Evolutionary conservation across 345 rosid species (phyloP).

Genomic region (Kandelia obovata): DNA sequence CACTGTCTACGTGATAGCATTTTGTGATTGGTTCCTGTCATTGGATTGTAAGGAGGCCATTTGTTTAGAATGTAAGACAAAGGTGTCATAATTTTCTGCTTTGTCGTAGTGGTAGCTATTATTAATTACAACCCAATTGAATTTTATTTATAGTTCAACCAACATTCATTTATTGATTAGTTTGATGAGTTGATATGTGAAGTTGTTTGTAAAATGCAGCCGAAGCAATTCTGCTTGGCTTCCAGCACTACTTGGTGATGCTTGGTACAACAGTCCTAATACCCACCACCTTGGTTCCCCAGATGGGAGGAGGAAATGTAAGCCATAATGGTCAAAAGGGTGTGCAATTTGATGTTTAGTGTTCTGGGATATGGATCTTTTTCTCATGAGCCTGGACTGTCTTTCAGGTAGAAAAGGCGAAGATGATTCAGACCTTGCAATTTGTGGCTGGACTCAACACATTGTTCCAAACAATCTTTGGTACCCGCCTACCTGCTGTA

Average conservation of each 20-base stretch:
- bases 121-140: background rate
- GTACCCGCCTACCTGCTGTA: conserved; percentile 90
- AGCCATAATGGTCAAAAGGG: conserved; percentile 17
- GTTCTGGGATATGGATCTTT: conserved; percentile 13
- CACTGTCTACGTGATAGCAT: no score
- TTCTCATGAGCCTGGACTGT: background rate
- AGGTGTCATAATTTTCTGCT: no score
- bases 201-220: conserved; percentile 48
- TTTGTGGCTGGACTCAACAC: conserved; percentile 94
- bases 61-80: no score
- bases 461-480: conserved; percentile 65
- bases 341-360: conserved; percentile 3
- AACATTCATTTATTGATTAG: conserved; percentile 3
- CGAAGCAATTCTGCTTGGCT: conserved; percentile 88
- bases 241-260: conserved; percentile 97
- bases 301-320: conserved; percentile 98
- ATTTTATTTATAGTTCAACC: background rate
- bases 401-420: conserved; percentile 81
- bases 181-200: conserved; percentile 4
- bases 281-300: conserved; percentile 75
- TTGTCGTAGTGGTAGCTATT: background rate
- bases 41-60: no score
- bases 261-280: conserved; percentile 92
- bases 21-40: no score
- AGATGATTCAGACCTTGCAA: conserved; percentile 85